Evolutionary conservation across 2,329 filamentous ascomycete species (phyloP).

Genomic region (Phyllosticta capitalensis): DNA sequence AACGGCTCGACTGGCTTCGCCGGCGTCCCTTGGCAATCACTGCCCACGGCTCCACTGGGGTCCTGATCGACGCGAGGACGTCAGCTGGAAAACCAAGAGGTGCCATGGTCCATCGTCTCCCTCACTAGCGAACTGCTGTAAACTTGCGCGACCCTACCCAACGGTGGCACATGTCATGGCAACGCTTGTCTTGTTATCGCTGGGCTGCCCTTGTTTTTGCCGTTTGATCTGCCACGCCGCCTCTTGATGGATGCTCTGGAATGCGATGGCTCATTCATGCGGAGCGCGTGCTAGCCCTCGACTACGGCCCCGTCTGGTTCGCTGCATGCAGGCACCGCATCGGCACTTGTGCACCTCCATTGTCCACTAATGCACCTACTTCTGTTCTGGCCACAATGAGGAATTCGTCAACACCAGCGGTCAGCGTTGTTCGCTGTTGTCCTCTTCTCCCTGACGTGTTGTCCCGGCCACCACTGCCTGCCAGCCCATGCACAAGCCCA

Average conservation of each 20-base stretch:
- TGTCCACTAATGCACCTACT: conserved; percentile 9
- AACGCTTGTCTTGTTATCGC: no score
- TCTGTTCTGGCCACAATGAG: conserved; percentile 4
- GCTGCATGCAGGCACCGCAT: conserved; percentile 9
- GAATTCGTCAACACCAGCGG: conserved; percentile 1
- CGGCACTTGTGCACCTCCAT: background rate
- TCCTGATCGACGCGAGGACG: no score
- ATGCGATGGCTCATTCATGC: conserved; percentile 1
- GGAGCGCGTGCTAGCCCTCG: background rate
- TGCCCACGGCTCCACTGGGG: no score
- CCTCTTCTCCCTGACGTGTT: background rate
- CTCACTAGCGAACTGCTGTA: no score
- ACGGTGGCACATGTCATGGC: background rate
- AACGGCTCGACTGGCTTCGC: background rate
- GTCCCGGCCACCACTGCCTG: background rate
- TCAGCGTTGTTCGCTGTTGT: background rate
- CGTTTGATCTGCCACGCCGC: no score
- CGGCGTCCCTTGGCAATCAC: background rate
- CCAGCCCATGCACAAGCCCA: no score
- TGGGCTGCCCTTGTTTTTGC: no score
- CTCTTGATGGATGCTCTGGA: no score
- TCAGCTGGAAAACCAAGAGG: background rate
- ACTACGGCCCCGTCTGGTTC: background rate
- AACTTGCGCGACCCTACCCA: background rate
- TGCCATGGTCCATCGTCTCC: no score